Evolutionary conservation across 1,284 basidiomycete genomes (phyloP).

Genomic region (Trametes polyzona): DNA sequence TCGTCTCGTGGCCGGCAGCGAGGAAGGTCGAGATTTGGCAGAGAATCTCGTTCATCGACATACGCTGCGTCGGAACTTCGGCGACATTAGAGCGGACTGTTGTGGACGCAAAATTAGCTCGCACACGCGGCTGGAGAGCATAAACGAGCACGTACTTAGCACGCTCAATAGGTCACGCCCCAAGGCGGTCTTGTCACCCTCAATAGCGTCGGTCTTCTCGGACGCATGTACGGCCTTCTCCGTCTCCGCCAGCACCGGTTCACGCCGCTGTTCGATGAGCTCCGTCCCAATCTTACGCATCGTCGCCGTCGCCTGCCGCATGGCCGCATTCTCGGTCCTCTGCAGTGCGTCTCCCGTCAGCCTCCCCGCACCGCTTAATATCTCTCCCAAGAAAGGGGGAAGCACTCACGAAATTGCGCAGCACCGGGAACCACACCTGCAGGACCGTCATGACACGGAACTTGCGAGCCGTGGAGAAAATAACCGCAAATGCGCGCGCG

Average conservation of each 20-base stretch:
- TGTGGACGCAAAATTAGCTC: conserved; percentile 42
- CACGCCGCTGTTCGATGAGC: conserved; percentile 55
- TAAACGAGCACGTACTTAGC: conserved; percentile 46
- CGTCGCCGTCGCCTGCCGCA: conserved; percentile 48
- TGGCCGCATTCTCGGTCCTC: conserved; percentile 46
- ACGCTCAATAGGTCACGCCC: conserved; percentile 55
- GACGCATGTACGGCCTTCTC: background rate
- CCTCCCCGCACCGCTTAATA: background rate
- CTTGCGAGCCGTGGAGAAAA: conserved; percentile 55
- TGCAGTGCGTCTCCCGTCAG: conserved; percentile 22
- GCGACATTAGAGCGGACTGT: conserved; percentile 66
- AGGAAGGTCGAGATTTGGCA: conserved; percentile 83
- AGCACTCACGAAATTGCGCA: conserved; percentile 56
- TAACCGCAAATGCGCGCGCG: conserved; percentile 55
- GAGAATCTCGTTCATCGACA: conserved; percentile 69
- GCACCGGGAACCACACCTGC: conserved; percentile 63
- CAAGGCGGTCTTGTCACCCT: conserved; percentile 19
- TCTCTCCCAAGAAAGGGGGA: background rate
- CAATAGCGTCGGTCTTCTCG: conserved; percentile 11
- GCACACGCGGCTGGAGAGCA: background rate
- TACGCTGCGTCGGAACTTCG: conserved; percentile 50
- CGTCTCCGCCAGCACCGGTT: conserved; percentile 34
- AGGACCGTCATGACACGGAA: conserved; percentile 58
- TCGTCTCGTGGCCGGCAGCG: conserved; percentile 66
- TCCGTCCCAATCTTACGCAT: conserved; percentile 59